Percentiles rank a stretch among this genome's conserved stretches.
These are phyloP conservation scores for Trichophyton mentagrophytes DNA, from an alignment of 2,329 filamentous ascomycete species.

Conservation along the genomic window DNA sequence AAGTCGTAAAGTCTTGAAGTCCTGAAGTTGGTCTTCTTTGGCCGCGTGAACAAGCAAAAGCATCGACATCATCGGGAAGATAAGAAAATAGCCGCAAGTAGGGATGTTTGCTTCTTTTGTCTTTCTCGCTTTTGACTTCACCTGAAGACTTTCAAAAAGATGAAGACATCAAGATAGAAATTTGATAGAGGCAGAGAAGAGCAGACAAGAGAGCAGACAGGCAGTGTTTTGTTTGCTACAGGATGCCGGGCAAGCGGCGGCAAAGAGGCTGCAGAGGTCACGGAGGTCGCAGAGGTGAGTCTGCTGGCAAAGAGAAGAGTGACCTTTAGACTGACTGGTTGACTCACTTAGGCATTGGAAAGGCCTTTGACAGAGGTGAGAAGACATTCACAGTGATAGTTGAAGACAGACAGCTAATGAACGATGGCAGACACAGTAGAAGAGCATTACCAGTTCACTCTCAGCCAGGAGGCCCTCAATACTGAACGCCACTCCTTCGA, in stretches of 20 bases:
- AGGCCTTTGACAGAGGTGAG: too few relatives aligned
- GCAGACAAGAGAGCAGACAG: background rate
- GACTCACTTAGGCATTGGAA: too few relatives aligned
- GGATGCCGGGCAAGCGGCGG: background rate
- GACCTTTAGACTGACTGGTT: too few relatives aligned
- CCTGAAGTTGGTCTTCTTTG: too few relatives aligned
- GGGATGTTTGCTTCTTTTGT: slow-evolving; percentile 5
- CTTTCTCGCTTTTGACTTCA: background rate
- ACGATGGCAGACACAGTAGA: background rate
- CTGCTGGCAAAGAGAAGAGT: background rate
- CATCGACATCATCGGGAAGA: background rate
- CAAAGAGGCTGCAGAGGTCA: background rate
- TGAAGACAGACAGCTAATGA: background rate
- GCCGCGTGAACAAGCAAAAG: background rate
- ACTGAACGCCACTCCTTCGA: slow-evolving; percentile 38
- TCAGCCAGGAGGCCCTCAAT: slow-evolving; percentile 48
- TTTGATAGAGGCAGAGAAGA: background rate
- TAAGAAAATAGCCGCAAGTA: background rate
- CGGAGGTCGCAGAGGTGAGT: background rate
- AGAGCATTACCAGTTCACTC: slow-evolving; percentile 22
- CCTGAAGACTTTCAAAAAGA: too few relatives aligned
- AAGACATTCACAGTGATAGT: too few relatives aligned
- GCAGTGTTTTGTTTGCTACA: background rate
- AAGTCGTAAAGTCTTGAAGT: too few relatives aligned
- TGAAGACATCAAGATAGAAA: too few relatives aligned